Evolutionary conservation across 2,329 filamentous ascomycete genomes (phyloP), one percentile per base, ranked within the genome.

Genomic region (Aspergillus pseudotamarii): DNA sequence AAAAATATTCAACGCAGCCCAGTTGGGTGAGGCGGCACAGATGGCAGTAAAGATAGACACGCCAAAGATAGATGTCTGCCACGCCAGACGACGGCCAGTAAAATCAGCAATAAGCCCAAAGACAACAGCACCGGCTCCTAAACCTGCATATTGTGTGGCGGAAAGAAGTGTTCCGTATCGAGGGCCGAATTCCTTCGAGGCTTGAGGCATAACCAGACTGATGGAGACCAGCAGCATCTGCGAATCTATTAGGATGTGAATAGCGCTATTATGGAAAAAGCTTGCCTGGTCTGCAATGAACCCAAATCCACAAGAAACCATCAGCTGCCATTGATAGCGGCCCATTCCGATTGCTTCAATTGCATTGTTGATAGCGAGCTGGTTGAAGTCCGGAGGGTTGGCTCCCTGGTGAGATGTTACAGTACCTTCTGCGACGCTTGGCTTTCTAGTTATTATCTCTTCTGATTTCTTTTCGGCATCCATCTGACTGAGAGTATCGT

Each of bases 311-410:
- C 57, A 62, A 14, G 57, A 46, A 8, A 53, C 32, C 6, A 60
- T 41, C 9, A 64, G 23, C 26, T 60, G 50, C 59, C 59, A 62
- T 36, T 64, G 63, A 21, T 62, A 64, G 11, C 51, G 50, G 21
- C 63, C 63, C 59, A 64, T 62, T 3, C 63, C 63, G 21, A 64
- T 64, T 6, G 50, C 21, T 12, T 62, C 41, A 16, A 64, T 59
- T 3, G 63, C 63, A 26, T 57, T 32, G 23, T 51, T 51, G 8
- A 51, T 51, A 19, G n/a, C 21, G 21, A 23, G 43, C n/a, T 46
- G 43, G 21, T 36, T 36, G 34, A 36, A 36, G 34, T 36, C 34
- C 14, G 34, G 14, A 16, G 14, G 12, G 34, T 36, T 36, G 14
- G 34, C 34, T 36, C 34, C 34, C 34, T 36, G 34, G 12, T 36